A percentile compares a stretch with the other conserved stretches of the same genome.
These are phyloP conservation scores for Coemansia sp. DNA, from an alignment of 192 early-diverging fungal genomes.

Conservation along the genomic window DNA sequence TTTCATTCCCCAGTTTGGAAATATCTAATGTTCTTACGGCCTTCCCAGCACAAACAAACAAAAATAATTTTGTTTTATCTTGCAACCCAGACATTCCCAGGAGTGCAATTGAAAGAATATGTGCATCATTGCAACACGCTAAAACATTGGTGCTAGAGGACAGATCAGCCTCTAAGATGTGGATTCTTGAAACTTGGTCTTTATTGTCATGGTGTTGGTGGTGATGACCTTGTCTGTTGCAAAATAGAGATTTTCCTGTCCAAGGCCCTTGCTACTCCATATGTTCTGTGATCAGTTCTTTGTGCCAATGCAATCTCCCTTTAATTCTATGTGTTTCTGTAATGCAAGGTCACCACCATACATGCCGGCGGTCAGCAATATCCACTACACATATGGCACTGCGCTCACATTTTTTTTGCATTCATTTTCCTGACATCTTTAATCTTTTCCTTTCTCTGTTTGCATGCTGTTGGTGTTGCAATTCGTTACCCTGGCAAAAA, in stretches of 20 bases:
- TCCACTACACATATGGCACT: neutral
- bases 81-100: neutral
- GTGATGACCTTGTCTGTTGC: neutral
- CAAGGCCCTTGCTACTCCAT: neutral
- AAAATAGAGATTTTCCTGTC: neutral
- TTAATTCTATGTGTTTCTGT: constrained; percentile 1
- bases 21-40: too few relatives aligned
- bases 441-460: neutral
- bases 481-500: constrained; percentile 10
- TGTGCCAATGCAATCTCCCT: neutral
- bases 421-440: neutral
- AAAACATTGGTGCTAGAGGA: neutral
- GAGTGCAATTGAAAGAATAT: neutral
- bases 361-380: constrained; percentile 6
- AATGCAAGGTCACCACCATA: constrained; percentile 13
- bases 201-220: neutral
- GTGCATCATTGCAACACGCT: neutral
- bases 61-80: neutral
- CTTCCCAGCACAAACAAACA: too few relatives aligned
- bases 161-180: neutral
- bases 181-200: neutral
- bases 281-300: neutral
- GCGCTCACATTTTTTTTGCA: neutral
- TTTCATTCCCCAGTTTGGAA: neutral
- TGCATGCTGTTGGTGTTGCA: neutral